Evolutionary conservation across 2,329 filamentous ascomycete species (phyloP).

Genomic region (Parastagonospora nodorum): DNA sequence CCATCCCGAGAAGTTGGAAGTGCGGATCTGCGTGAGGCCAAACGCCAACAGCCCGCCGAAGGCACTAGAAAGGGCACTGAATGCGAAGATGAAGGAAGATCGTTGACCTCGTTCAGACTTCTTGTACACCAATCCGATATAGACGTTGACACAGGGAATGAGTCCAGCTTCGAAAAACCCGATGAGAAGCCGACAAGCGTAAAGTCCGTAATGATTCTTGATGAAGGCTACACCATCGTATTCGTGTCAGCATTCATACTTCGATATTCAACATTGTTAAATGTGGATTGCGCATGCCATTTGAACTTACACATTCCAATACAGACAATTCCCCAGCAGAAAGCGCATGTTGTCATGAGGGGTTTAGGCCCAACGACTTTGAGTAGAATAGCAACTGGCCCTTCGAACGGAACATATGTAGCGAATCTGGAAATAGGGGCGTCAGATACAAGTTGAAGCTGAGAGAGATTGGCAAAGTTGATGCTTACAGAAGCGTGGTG

Average conservation of each 20-base stretch:
- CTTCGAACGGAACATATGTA: slow-evolving; percentile 57
- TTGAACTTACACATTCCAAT: too few species aligned
- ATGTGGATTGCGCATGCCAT: too few species aligned
- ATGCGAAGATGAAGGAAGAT: slow-evolving; percentile 56
- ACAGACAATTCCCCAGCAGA: slow-evolving; percentile 19
- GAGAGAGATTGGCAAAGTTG: too few species aligned
- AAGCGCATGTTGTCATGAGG: slow-evolving; percentile 18
- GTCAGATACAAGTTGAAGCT: too few species aligned
- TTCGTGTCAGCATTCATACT: too few species aligned
- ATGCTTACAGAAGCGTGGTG: slow-evolving; percentile 60
- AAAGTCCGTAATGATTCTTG: slow-evolving; percentile 23
- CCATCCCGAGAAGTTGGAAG: slow-evolving; percentile 15
- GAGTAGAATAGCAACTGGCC: slow-evolving; percentile 51
- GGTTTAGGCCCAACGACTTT: slow-evolving; percentile 44
- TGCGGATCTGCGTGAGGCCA: slow-evolving; percentile 39
- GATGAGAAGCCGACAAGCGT: slow-evolving; percentile 27
- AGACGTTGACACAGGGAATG: slow-evolving; percentile 25
- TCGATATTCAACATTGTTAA: too few species aligned
- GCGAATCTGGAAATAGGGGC: too few species aligned
- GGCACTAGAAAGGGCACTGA: slow-evolving; percentile 58
- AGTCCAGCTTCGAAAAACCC: slow-evolving; percentile 30
- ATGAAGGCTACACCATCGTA: slow-evolving; percentile 21
- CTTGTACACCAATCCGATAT: slow-evolving; percentile 28
- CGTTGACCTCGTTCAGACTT: slow-evolving; percentile 56
- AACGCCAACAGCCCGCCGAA: slow-evolving; percentile 59